phyloP scores from a whole-genome alignment of 2,329 filamentous ascomycete genomes.

The Gliomastix tumulicola region DNA sequence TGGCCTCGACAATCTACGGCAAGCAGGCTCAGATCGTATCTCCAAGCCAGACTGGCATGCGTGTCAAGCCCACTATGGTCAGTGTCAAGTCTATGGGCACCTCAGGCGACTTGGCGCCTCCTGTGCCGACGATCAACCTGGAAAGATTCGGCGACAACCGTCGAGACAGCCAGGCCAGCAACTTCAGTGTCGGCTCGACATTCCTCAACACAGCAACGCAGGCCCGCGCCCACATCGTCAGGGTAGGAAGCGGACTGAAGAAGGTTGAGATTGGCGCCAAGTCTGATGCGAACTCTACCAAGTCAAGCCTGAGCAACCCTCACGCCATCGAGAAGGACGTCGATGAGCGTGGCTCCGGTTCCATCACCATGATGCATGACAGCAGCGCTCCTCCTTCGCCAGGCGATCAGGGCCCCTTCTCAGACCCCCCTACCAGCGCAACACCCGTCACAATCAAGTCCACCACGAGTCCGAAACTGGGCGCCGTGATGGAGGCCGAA shows the following conservation, averaged over 20 bases:
- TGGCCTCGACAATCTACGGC: conserved; percentile 90
- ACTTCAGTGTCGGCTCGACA: conserved; percentile 62
- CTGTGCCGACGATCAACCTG: conserved; percentile 66
- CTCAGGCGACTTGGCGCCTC: conserved; percentile 52
- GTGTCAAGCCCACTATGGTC: conserved; percentile 86
- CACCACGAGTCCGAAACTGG: conserved; percentile 38
- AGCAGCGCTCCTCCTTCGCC: neutral
- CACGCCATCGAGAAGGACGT: neutral
- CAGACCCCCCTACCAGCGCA: neutral
- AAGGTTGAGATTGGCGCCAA: conserved; percentile 32
- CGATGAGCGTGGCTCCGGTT: conserved; percentile 1
- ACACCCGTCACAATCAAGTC: neutral
- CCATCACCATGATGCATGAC: neutral
- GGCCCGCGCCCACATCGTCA: conserved; percentile 52
- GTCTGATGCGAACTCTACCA: conserved; percentile 18
- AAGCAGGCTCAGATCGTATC: conserved; percentile 79
- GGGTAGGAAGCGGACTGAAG: conserved; percentile 45
- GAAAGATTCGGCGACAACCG: conserved; percentile 43
- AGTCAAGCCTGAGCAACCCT: no score
- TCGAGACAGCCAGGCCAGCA: conserved; percentile 48
- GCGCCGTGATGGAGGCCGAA: conserved; percentile 49
- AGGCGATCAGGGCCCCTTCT: conserved; percentile 1
- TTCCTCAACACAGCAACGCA: conserved; percentile 53
- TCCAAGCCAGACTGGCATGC: conserved; percentile 71
- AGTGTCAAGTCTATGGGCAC: conserved; percentile 72